Conservation (phyloP, 2,329 filamentous ascomycete genomes). For the Diaporthe ilicicola region DNA sequence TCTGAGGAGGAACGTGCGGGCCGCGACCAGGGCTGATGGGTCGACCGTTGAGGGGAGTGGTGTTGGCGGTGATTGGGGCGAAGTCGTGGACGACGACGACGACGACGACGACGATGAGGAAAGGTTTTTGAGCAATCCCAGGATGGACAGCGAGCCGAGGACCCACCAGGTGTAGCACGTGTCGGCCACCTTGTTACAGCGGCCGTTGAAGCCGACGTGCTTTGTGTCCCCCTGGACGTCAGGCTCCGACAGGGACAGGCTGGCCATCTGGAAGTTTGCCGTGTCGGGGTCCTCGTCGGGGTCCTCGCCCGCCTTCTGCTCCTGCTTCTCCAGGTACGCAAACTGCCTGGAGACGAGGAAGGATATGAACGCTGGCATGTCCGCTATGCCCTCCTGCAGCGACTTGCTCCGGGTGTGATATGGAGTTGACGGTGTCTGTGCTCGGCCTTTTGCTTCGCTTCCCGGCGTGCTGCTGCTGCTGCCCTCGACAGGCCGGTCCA, state of each 20-base stretch:
- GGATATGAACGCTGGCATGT: constrained; percentile 47
- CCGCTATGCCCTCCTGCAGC: constrained; percentile 50
- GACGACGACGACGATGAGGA: neutral
- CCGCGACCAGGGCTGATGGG: constrained; percentile 66
- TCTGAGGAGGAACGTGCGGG: constrained; percentile 81
- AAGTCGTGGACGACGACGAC: neutral
- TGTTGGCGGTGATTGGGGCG: neutral
- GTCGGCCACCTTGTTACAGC: constrained; percentile 90
- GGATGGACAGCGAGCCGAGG: constrained; percentile 65
- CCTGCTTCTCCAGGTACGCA: constrained; percentile 56
- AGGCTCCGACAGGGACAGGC: constrained; percentile 43
- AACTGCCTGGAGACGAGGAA: constrained; percentile 71
- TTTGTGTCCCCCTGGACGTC: constrained; percentile 25
- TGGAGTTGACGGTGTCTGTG: neutral
- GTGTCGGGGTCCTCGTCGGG: constrained; percentile 41
- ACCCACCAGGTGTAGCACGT: constrained; percentile 98
- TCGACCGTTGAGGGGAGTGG: constrained; percentile 40
- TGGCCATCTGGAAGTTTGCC: constrained; percentile 46
- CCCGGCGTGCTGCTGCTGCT: constrained; percentile 33
- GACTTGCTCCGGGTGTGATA: constrained; percentile 40
- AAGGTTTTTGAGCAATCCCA: constrained; percentile 54
- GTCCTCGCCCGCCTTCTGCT: constrained; percentile 52
- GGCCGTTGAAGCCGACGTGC: constrained; percentile 83
- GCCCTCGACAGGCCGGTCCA: constrained; percentile 69
- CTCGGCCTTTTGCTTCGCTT: no score